Evolutionary conservation across 352 stramenopile species (phyloP), one percentile per base, ranked within the genome.

Genomic region (Thraustochytrium striatum): DNA sequence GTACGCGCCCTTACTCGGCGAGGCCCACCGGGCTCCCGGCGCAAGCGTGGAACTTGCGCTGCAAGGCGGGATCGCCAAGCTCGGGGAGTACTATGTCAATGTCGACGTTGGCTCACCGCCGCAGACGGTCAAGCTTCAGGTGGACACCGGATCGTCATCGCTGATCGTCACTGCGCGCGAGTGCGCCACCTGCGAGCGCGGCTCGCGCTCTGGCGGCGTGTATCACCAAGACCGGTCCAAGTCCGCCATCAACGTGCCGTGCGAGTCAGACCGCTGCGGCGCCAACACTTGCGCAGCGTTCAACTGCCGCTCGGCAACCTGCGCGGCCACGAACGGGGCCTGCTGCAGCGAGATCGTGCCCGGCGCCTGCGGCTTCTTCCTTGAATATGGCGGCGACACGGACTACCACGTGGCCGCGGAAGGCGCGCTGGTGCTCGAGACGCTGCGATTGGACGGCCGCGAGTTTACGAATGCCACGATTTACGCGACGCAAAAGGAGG

Each of bases 321-420:
- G 65, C 43, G 50, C 16, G 19, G 39, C 61, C 11, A 61, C 43
- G 3, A 38, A 61, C 9, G 52, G 32, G 39, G 32, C 16, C 3
- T 75, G 65, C 65, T 75, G 65, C 52, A 38, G 32, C 16, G 65
- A 30, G 25, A 21, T 62, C 3, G 65, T 21, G 32, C 65, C 65
- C 25, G 21, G 2, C 30, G 32, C 28, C 35, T 75, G 65, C 30
- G 65, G 65, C 44, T 75, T 75, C 30, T 75, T 55, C 47, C 50
- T 75, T 21, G 44, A 75, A 8, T 75, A 75, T 30, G 65, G 65
- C 21, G 65, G 65, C 28, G 65, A 75, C 3, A 55, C 65, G 16
- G 65, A 75, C 50, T 75, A 75, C 36, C 65, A 75, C 35, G 65
- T 75, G 21, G 11, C 65, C 19, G 43, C 65, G 9, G 65, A 75